Conservation (phyloP, 352 stramenopile species). For the Blastocystis sp. region DNA sequence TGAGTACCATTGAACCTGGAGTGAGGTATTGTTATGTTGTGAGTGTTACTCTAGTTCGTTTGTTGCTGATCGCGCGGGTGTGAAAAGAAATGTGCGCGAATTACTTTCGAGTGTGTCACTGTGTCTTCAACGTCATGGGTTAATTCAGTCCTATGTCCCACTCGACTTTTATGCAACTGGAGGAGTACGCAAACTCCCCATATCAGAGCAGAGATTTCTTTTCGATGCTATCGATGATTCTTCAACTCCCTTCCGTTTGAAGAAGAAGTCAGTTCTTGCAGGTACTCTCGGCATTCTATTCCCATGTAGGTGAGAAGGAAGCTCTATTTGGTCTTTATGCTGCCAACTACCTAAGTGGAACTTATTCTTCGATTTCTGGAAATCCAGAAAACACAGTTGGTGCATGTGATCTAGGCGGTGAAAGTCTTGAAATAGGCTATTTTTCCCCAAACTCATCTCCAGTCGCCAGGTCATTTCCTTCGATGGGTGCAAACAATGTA, state of each 20-base stretch:
- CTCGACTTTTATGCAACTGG: conserved; percentile 24
- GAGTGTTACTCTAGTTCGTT: not conserved
- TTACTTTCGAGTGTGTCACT: not conserved
- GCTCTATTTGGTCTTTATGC: not conserved
- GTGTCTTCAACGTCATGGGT: not conserved
- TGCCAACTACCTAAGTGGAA: not conserved
- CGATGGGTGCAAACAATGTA: not conserved
- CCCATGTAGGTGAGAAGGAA: not conserved
- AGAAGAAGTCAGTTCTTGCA: not conserved
- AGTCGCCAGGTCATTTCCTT: not conserved
- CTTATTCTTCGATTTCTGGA: not conserved
- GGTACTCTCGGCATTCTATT: not conserved
- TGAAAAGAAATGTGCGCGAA: not conserved
- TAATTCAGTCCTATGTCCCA: not conserved
- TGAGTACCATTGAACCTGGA: not conserved
- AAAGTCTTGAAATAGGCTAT: conserved; percentile 25
- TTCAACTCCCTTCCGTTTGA: not conserved
- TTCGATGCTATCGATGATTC: not conserved
- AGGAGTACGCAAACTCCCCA: not conserved
- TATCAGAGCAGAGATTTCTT: not conserved
- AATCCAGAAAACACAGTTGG: not conserved
- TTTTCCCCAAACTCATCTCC: not conserved
- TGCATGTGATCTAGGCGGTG: not conserved
- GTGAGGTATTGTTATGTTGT: not conserved
- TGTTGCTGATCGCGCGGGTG: not conserved